Percentiles rank a stretch among this genome's conserved stretches.
phyloP scores from a whole-genome alignment of 768 basidiomycete genomes.

The Hydnomerulius pinastri region DNA sequence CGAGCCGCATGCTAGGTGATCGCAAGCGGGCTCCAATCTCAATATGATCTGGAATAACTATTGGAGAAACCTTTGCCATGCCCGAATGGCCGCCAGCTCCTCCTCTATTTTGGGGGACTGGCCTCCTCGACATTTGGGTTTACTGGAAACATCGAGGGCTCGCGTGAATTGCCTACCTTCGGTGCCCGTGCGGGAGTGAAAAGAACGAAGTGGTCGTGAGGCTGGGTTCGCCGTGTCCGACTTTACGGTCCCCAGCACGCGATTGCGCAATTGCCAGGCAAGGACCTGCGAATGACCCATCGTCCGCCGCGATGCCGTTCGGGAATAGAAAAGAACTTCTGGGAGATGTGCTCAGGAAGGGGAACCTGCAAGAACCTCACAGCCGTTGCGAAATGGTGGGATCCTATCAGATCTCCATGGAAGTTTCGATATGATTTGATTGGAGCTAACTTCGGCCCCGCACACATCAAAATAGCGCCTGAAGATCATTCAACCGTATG shows the following conservation, averaged over 20 bases:
- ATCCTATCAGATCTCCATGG: constrained; percentile 9
- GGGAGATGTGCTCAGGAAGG: constrained; percentile 5
- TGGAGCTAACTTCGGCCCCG: constrained; percentile 8
- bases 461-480: too few species aligned
- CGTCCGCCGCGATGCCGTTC: constrained; percentile 1
- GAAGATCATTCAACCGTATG: background rate
- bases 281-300: constrained; percentile 11
- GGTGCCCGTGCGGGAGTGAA: constrained; percentile 9
- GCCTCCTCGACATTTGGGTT: background rate
- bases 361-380: constrained; percentile 3
- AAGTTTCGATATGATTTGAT: constrained; percentile 8
- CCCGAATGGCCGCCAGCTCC: too few species aligned
- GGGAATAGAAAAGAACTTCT: background rate
- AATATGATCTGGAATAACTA: background rate
- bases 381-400: too few species aligned
- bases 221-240: constrained; percentile 12
- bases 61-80: background rate
- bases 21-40: background rate
- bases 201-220: constrained; percentile 4
- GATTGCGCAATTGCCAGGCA: constrained; percentile 24
- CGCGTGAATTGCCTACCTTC: background rate
- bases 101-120: background rate
- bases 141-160: background rate
- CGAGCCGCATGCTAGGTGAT: background rate
- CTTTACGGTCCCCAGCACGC: constrained; percentile 4